These are phyloP conservation scores for Candida arabinofermentans DNA, from an alignment of 805 yeast species.

Conservation along the genomic window DNA sequence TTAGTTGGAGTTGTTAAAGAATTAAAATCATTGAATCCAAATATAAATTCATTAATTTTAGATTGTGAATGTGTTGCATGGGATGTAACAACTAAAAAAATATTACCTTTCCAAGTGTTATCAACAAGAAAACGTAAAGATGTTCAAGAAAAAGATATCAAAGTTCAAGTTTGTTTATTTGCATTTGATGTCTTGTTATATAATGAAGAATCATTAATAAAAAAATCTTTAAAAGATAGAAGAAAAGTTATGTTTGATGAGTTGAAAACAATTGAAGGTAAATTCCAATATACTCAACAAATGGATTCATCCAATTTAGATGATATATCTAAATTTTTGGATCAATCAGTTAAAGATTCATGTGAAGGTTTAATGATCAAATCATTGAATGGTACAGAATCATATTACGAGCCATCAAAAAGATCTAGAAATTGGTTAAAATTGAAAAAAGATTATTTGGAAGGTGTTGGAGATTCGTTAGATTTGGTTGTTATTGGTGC, in stretches of 20 bases:
- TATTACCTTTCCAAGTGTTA: constrained; percentile 88
- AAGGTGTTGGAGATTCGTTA: constrained; percentile 93
- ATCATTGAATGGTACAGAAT: constrained; percentile 73
- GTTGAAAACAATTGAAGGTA: constrained; percentile 63
- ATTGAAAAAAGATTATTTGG: constrained; percentile 88
- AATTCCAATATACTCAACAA: constrained; percentile 74
- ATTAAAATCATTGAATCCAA: constrained; percentile 23
- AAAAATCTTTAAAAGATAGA: constrained; percentile 65
- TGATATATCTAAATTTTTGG: constrained; percentile 80
- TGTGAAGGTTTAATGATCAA: constrained; percentile 98
- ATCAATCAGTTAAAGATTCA: constrained; percentile 80
- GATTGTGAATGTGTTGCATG: constrained; percentile 99
- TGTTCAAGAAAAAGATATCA: constrained; percentile 81
- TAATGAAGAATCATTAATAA: constrained; percentile 69
- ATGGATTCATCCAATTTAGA: constrained; percentile 66
- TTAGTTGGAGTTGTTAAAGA: constrained; percentile 64
- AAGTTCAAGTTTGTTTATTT: constrained; percentile 87
- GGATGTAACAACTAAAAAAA: constrained; percentile 74
- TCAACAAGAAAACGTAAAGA: constrained; percentile 94
- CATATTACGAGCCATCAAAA: constrained; percentile 90
- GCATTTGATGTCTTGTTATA: constrained; percentile 82
- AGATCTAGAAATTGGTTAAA: constrained; percentile 95
- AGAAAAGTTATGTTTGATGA: constrained; percentile 54
- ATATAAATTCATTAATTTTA: constrained; percentile 60
- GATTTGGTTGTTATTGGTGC: constrained; percentile 95